Percentiles rank a stretch among this genome's conserved stretches.
Conservation (phyloP, 148 eudicot species). For the Amaranthus hypochondriacus region DNA sequence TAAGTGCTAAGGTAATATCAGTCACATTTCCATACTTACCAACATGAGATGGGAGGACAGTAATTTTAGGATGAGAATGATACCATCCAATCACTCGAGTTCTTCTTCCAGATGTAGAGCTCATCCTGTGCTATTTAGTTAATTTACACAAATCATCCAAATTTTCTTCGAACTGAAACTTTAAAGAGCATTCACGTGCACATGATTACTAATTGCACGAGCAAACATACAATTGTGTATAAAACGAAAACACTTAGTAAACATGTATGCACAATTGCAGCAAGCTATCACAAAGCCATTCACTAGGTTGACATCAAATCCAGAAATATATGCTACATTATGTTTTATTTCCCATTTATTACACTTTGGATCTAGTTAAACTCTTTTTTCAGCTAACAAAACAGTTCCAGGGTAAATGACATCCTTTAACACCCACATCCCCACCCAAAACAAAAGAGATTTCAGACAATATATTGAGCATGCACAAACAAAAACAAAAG, state of each 20-base stretch:
- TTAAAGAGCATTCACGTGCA: background rate
- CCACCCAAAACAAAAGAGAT: conserved; percentile 6
- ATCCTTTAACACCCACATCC: background rate
- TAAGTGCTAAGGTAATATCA: background rate
- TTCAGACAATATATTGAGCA: background rate
- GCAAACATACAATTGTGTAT: background rate
- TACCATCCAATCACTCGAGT: conserved; percentile 99
- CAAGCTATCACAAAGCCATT: background rate
- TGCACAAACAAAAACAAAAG: conserved; percentile 35
- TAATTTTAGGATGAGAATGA: conserved; percentile 98
- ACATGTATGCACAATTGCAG: background rate
- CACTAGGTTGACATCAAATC: background rate
- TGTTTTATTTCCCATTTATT: background rate
- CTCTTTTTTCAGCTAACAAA: background rate
- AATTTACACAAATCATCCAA: conserved; percentile 35
- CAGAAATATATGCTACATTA: background rate
- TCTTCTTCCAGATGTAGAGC: conserved; percentile 65
- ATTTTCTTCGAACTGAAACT: conserved; percentile 2
- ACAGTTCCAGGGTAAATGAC: background rate
- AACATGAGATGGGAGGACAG: conserved; percentile 99
- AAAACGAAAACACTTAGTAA: background rate
- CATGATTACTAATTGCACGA: background rate
- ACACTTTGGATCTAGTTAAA: background rate
- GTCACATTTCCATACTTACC: conserved; percentile 46
- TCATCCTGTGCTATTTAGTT: conserved; percentile 85